A percentile compares a stretch with the other conserved stretches of the same genome.
phyloP scores from a whole-genome alignment of 1,284 basidiomycete species.

The Wolfiporia cocos region DNA sequence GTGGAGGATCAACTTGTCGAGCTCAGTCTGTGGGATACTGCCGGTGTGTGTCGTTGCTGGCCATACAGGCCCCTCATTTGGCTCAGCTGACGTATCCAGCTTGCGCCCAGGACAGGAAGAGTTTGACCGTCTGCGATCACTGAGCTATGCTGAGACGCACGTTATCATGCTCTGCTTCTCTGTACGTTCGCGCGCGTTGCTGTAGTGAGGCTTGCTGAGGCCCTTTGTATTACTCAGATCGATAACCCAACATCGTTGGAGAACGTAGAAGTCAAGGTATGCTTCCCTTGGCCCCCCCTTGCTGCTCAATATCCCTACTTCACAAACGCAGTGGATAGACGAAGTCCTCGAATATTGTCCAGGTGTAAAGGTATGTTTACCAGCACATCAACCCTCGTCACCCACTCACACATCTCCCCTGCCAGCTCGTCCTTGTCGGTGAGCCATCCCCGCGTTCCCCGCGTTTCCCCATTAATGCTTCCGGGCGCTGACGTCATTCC shows the following conservation, averaged over 20 bases:
- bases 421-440: slow-evolving; percentile 86
- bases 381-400: slow-evolving; percentile 5
- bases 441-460: slow-evolving; percentile 25
- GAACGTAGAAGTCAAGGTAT: slow-evolving; percentile 88
- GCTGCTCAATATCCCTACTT: slow-evolving; percentile 4
- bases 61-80: neutral
- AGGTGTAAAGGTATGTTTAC: slow-evolving; percentile 79
- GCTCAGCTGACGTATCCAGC: slow-evolving; percentile 12
- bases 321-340: slow-evolving; percentile 68
- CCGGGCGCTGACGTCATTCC: neutral
- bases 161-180: slow-evolving; percentile 94
- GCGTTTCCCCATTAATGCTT: slow-evolving; percentile 1
- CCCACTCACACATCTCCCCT: slow-evolving; percentile 2
- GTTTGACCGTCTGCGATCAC: slow-evolving; percentile 85
- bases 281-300: neutral
- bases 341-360: slow-evolving; percentile 88
- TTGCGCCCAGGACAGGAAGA: slow-evolving; percentile 80
- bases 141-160: slow-evolving; percentile 94
- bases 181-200: slow-evolving; percentile 37
- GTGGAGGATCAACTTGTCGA: slow-evolving; percentile 85
- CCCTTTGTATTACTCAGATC: slow-evolving; percentile 79
- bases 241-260: slow-evolving; percentile 89
- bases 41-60: slow-evolving; percentile 49
- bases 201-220: slow-evolving; percentile 50
- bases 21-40: slow-evolving; percentile 94